Conservation (phyloP, 2,329 filamentous ascomycete genomes). For the Ilyonectria mors-panacis region DNA sequence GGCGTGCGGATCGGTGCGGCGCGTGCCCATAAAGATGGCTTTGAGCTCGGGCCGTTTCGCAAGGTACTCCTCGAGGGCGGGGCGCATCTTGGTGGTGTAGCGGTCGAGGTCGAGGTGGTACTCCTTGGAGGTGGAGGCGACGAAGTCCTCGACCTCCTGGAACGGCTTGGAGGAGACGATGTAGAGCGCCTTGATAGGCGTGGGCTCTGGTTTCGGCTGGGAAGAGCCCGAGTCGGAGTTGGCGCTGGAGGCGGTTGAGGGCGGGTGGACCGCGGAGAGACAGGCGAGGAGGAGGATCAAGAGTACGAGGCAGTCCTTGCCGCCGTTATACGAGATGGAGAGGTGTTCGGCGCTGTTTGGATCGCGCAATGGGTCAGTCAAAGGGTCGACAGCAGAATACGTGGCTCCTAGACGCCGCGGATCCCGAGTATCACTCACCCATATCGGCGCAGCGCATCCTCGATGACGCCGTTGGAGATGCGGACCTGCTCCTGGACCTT, state of each 20-base stretch:
- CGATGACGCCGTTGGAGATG: slow-evolving; percentile 80
- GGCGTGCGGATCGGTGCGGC: slow-evolving; percentile 93
- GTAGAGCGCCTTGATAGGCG: slow-evolving; percentile 83
- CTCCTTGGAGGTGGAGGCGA: slow-evolving; percentile 72
- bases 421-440: slow-evolving; percentile 62
- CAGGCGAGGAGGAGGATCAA: slow-evolving; percentile 86
- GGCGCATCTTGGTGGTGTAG: slow-evolving; percentile 84
- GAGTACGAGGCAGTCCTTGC: slow-evolving; percentile 96
- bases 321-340: slow-evolving; percentile 95
- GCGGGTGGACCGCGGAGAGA: slow-evolving; percentile 59
- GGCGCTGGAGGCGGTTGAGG: slow-evolving; percentile 42
- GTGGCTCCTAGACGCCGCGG: not conserved
- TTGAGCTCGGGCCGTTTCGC: slow-evolving; percentile 72
- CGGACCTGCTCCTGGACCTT: slow-evolving; percentile 82
- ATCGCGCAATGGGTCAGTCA: not conserved
- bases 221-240: slow-evolving; percentile 38
- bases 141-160: slow-evolving; percentile 87
- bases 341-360: slow-evolving; percentile 78
- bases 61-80: slow-evolving; percentile 85
- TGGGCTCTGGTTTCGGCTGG: slow-evolving; percentile 51
- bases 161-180: slow-evolving; percentile 90
- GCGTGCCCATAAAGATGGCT: slow-evolving; percentile 75
- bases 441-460: slow-evolving; percentile 82
- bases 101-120: slow-evolving; percentile 85
- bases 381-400: not conserved